Conservation (phyloP, 2,329 filamentous ascomycete genomes). For the Paecilomyces dactylethromorphus region DNA sequence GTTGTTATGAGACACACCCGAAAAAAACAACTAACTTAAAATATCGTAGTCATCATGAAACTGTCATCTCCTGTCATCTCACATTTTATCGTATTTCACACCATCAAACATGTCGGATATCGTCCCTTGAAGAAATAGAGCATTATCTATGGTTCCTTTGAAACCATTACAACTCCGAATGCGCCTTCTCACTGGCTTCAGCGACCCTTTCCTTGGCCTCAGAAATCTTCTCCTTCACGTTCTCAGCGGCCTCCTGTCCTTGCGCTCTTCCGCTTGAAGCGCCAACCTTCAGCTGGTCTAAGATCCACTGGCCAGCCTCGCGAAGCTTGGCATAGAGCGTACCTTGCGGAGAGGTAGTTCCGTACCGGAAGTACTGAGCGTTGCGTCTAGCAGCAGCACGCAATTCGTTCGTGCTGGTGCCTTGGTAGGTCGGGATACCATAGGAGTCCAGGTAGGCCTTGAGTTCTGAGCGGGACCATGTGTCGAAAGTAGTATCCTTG, state of each 20-base stretch:
- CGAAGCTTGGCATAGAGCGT: conserved; percentile 61
- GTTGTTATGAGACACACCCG: neutral
- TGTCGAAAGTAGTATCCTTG: conserved; percentile 63
- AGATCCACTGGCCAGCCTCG: conserved; percentile 39
- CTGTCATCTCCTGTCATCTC: neutral
- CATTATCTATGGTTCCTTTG: neutral
- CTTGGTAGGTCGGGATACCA: conserved; percentile 62
- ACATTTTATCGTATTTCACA: neutral
- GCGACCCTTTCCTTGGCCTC: conserved; percentile 44
- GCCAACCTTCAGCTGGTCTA: conserved; percentile 44
- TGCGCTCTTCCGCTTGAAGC: conserved; percentile 41
- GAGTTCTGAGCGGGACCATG: conserved; percentile 64
- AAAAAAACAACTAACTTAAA: neutral
- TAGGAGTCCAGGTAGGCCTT: conserved; percentile 77
- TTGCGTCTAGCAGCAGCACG: conserved; percentile 66
- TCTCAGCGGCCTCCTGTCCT: conserved; percentile 43
- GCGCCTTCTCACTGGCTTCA: conserved; percentile 42
- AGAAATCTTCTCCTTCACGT: conserved; percentile 37
- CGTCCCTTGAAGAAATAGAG: neutral
- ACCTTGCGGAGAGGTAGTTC: conserved; percentile 58
- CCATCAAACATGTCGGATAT: neutral
- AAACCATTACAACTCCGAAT: conserved; percentile 22
- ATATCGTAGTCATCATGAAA: neutral
- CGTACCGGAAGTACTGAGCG: conserved; percentile 70
- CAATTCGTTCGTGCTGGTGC: conserved; percentile 62